Evolutionary conservation across 768 basidiomycete species (phyloP), one percentile per base, ranked within the genome.

Genomic region (Podaxis sp.): DNA sequence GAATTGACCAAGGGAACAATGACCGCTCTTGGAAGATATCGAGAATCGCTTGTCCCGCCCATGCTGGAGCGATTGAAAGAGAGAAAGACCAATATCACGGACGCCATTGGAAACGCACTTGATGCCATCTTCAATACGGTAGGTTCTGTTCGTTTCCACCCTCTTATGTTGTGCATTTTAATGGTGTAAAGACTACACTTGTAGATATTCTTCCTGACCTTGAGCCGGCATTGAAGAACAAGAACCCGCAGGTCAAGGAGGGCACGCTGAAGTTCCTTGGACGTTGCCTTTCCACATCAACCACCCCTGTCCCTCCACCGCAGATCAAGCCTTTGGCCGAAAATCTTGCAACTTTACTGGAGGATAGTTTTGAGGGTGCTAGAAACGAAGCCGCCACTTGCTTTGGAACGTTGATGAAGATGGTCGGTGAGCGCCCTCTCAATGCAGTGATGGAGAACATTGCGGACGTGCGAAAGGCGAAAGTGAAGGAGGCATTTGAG

Each of bases 181-280:
- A 52, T 55, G 36, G 36, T 62, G 52, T 61, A 13, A 70, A 99
- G 96, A 88, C 88, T 0, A 83, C 86, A 1, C 76, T 99, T 5
- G 74, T 87, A 28, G 95, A 97, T 64, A 85, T 95, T 48, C 80
- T 93, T 57, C 88, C 93, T 13, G 94, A 98, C 73, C 78, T 96
- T 48, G 80, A 92, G 44, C 81, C 87, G 2, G 84, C 89, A 0
- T 77, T 96, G 17, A 87, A 87, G 66, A 88, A 88, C 60, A 99
- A 99, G 78, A 99, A 98, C 70, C 97, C 97, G 1, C 95, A 97
- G 75, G 92, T 97, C 33, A 96, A 97, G 70, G 94, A 96, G 75
- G 92, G 93, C 5, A 89, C 95, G 0, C 77, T 96, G 67, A 92
- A 92, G 69, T 97, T 96, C 69, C 78, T 98, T 28, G 84, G 83